Evolutionary conservation across 768 basidiomycete species (phyloP), one percentile per base, ranked within the genome.

Genomic region (Serpula lacrymans): DNA sequence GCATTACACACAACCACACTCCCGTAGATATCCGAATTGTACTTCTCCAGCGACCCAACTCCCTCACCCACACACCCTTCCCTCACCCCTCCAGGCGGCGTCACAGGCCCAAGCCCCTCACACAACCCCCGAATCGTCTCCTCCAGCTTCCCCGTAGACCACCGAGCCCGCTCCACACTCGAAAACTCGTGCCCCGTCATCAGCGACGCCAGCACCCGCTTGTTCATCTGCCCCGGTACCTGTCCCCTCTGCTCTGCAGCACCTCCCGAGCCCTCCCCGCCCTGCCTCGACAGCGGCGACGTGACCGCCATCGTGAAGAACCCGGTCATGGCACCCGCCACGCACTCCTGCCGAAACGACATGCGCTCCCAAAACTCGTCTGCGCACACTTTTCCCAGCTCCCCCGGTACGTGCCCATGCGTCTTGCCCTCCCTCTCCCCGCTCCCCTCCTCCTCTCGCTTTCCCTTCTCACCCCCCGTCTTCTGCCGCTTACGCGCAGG

Each of bases 301-400:
- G 71, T 68, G 48, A 72, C 64, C 22, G 77, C 70, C 48, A 87
- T 51, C n/a, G 78, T 76, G 58, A 97, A 97, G 68, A 99, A 99
- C 0, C 88, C 95, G 3, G 93, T 97, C 12, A 95, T 78, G 2
- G 88, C 86, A 2, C 94, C 93, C 25, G 83, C 76, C 32, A 86
- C 75, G 56, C 95, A 97, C 63, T 99, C 96, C 57, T 97, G 95
- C 20, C 96, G 76, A 62, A 88, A 95, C 28, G 84, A 90, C 86
- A 99, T 93, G 12, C 92, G 77, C 63, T 96, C 93, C 94, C 95
- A 99, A 62, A 94, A 99, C 55, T 96, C 94, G 28, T 84, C 84
- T 27, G 76, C 52, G 0, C 67, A 63, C 35, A 89, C 83, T 46
- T 68, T 75, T 12, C 58, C 67, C 38, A 89, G 67, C 52, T 82